Percentiles rank a stretch among this genome's conserved stretches.
phyloP scores from a whole-genome alignment of 2,329 filamentous ascomycete species.

The Trichoderma atroviride region DNA sequence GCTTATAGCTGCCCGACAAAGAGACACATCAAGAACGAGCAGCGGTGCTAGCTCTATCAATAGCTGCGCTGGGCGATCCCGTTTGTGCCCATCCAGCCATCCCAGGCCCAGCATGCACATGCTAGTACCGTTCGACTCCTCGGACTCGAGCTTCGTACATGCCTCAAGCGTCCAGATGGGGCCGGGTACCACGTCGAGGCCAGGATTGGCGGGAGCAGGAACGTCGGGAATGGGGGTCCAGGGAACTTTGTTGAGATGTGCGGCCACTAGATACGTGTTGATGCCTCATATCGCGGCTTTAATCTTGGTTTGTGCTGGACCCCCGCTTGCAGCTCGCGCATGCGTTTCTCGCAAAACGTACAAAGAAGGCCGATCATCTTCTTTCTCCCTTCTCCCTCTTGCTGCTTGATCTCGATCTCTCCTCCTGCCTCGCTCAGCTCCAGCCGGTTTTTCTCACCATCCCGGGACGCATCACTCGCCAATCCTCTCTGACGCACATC shows the following conservation, averaged over 20 bases:
- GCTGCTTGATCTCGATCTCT: not conserved
- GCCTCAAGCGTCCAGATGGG: slow-evolving; percentile 12
- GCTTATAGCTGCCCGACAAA: slow-evolving; percentile 20
- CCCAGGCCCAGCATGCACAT: not conserved
- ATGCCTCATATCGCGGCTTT: slow-evolving; percentile 20
- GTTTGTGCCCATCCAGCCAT: not conserved
- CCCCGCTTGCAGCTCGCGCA: not conserved
- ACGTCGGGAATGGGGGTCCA: slow-evolving; percentile 19
- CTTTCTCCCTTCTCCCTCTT: not conserved
- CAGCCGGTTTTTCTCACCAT: not conserved
- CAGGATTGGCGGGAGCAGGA: slow-evolving; percentile 5
- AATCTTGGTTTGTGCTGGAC: not conserved
- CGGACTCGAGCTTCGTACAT: not conserved
- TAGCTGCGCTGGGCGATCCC: not conserved
- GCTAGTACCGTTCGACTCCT: not conserved
- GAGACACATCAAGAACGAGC: not conserved
- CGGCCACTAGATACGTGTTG: not conserved
- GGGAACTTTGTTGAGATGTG: slow-evolving; percentile 22
- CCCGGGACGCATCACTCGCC: not conserved
- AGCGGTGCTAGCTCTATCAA: not conserved
- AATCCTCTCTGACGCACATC: not conserved
- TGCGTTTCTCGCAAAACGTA: not conserved
- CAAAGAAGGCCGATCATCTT: slow-evolving; percentile 15
- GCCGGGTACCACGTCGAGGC: slow-evolving; percentile 5
- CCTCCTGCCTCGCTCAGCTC: not conserved